These are phyloP conservation scores for Petunia hybrid DNA, from an alignment of 305 asterid species.

Conservation along the genomic window DNA sequence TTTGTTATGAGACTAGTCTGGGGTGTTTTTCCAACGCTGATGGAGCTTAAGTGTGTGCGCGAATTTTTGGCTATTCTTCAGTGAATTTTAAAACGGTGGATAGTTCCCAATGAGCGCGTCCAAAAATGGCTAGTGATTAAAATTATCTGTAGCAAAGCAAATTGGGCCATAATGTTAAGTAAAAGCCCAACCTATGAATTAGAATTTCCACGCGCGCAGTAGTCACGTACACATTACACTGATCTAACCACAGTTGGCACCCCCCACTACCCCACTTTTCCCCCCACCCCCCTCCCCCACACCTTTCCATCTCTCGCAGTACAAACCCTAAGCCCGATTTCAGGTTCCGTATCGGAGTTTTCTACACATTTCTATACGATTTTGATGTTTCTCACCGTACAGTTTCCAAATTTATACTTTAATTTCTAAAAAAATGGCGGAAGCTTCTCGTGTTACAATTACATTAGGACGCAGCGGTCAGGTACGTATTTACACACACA, in stretches of 20 bases:
- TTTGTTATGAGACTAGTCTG: no score
- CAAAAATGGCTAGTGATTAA: no score
- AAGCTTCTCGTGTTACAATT: slow-evolving; percentile 76
- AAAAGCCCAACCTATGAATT: neutral
- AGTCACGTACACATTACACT: neutral
- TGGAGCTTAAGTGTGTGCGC: no score
- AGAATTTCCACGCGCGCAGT: neutral
- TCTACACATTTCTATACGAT: slow-evolving; percentile 3
- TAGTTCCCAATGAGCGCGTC: no score
- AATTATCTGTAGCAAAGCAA: neutral
- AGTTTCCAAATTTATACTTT: neutral
- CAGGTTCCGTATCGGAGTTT: neutral
- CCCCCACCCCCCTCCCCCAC: neutral
- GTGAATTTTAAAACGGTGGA: no score
- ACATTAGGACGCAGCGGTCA: slow-evolving; percentile 84
- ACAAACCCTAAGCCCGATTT: slow-evolving; percentile 31
- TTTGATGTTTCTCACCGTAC: slow-evolving; percentile 9
- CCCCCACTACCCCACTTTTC: no score
- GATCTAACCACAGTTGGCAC: neutral
- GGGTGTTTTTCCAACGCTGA: no score
- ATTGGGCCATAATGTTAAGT: neutral
- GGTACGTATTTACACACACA: slow-evolving; percentile 44
- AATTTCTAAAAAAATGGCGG: slow-evolving; percentile 55
- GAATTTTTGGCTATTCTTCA: no score
- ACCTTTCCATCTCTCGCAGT: slow-evolving; percentile 15